These are phyloP conservation scores for Leccinum barrowsii DNA, from an alignment of 768 basidiomycete species.

Conservation along the genomic window DNA sequence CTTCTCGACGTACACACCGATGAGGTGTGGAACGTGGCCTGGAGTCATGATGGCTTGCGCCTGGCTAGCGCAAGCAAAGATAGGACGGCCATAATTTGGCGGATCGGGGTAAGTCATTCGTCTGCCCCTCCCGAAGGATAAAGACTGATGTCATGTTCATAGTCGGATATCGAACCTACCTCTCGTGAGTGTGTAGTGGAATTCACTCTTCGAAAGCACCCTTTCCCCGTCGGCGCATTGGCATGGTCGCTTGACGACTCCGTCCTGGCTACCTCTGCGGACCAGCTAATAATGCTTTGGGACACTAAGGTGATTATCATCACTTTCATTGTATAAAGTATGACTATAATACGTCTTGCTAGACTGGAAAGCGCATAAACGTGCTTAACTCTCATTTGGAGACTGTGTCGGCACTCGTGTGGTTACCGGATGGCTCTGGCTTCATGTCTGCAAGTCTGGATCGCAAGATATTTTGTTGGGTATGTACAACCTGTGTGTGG, in stretches of 20 bases:
- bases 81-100: constrained; percentile 86
- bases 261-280: constrained; percentile 78
- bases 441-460: constrained; percentile 91
- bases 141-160: constrained; percentile 7
- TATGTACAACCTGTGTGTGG: constrained; percentile 33
- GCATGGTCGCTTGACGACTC: constrained; percentile 93
- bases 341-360: constrained; percentile 12
- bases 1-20: constrained; percentile 84
- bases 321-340: background rate
- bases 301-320: constrained; percentile 66
- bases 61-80: constrained; percentile 90
- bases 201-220: constrained; percentile 69
- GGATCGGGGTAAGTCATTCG: constrained; percentile 61
- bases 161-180: constrained; percentile 48
- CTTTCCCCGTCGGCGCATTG: constrained; percentile 72
- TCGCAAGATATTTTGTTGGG: constrained; percentile 81
- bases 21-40: constrained; percentile 64
- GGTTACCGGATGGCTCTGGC: constrained; percentile 85
- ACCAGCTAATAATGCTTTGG: constrained; percentile 85
- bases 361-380: constrained; percentile 75
- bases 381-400: constrained; percentile 72
- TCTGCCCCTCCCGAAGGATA: background rate
- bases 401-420: constrained; percentile 79
- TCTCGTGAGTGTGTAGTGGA: constrained; percentile 59
- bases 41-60: constrained; percentile 63